Evolutionary conservation across 192 early-diverging fungal genomes (phyloP).

Genomic region (Mortierella antarctica): DNA sequence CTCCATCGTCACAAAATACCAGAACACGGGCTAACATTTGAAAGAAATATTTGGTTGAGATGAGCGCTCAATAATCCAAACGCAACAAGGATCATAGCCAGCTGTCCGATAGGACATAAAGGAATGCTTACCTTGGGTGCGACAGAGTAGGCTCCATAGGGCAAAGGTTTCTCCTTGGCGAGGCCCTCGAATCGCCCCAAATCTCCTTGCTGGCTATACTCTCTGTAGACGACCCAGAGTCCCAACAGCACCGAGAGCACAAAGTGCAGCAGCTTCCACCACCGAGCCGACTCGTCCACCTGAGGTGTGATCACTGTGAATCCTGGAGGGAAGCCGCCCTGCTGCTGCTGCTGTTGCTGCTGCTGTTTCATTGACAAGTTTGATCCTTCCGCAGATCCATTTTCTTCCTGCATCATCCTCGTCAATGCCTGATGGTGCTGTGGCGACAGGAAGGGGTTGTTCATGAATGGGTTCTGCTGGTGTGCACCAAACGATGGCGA

Average conservation of each 20-base stretch:
- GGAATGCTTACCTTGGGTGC: constrained; percentile 29
- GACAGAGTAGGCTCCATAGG: constrained; percentile 30
- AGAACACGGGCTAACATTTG: constrained; percentile 58
- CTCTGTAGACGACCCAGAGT: constrained; percentile 47
- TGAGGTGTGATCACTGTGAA: constrained; percentile 47
- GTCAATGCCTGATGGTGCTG: constrained; percentile 36
- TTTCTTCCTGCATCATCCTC: constrained; percentile 28
- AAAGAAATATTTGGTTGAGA: background rate
- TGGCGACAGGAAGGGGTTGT: constrained; percentile 21
- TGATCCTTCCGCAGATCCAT: constrained; percentile 7
- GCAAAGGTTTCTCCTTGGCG: constrained; percentile 37
- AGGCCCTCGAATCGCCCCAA: constrained; percentile 38
- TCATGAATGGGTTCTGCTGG: constrained; percentile 29
- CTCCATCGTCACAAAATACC: constrained; percentile 67
- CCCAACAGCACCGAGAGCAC: constrained; percentile 55
- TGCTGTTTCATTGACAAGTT: background rate
- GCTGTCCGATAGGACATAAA: background rate
- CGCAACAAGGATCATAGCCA: background rate
- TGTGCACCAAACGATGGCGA: constrained; percentile 9
- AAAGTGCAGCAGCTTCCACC: constrained; percentile 67
- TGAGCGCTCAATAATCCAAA: background rate
- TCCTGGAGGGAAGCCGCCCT: constrained; percentile 42
- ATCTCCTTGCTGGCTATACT: constrained; percentile 41
- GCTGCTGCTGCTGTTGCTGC: constrained; percentile 21
- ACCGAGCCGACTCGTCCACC: constrained; percentile 48